phyloP scores from a whole-genome alignment of 306 rosid genomes.

The Prunus davidiana region DNA sequence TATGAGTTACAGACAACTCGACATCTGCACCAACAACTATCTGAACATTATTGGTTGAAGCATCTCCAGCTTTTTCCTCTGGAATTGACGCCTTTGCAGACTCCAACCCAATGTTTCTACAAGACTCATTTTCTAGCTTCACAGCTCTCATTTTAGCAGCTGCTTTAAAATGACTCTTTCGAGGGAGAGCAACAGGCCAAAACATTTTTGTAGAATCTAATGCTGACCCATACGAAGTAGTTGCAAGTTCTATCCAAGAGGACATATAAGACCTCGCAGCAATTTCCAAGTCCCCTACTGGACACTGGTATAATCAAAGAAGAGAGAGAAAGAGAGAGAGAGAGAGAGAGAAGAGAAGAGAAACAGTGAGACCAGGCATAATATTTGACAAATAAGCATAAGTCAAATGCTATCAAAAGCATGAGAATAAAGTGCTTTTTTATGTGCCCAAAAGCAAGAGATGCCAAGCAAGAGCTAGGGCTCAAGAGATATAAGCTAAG shows the following conservation, averaged over 20 bases:
- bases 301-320: constrained; percentile 47
- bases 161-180: constrained; percentile 88
- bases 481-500: not conserved
- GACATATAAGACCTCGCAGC: constrained; percentile 59
- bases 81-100: constrained; percentile 45
- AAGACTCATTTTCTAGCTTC: constrained; percentile 67
- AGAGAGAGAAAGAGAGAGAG: not conserved
- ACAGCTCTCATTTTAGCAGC: constrained; percentile 99
- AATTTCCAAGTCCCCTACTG: constrained; percentile 66
- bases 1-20: constrained; percentile 76
- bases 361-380: not conserved
- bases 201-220: constrained; percentile 88
- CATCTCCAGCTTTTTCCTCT: constrained; percentile 70
- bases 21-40: constrained; percentile 88
- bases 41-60: constrained; percentile 55
- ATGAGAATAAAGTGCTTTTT: not conserved
- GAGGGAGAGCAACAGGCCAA: constrained; percentile 94
- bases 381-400: not conserved
- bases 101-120: constrained; percentile 51
- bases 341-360: not conserved
- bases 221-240: constrained; percentile 83
- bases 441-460: constrained; percentile 1
- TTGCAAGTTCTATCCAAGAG: constrained; percentile 87
- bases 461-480: not conserved
- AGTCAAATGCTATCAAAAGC: not conserved